These are phyloP conservation scores for Chalciporus piperatoides DNA, from an alignment of 1,284 basidiomycete species.

Conservation along the genomic window DNA sequence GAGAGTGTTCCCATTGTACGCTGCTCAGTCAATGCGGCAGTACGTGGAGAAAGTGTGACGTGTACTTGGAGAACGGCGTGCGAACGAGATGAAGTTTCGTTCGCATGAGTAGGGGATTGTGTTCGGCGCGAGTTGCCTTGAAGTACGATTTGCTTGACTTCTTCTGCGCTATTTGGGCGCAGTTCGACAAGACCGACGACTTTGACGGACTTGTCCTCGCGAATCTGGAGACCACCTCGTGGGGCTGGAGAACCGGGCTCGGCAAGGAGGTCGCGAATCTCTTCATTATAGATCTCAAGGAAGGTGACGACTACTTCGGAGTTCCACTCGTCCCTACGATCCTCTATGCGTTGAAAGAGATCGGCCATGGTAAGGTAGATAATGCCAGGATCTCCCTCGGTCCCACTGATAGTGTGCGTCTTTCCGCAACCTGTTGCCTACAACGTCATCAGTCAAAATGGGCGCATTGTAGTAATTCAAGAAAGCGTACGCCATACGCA, in stretches of 20 bases:
- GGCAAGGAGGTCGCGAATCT: slow-evolving; percentile 90
- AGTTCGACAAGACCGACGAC: slow-evolving; percentile 82
- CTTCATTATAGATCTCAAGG: slow-evolving; percentile 97
- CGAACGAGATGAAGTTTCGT: slow-evolving; percentile 92
- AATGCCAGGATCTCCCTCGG: slow-evolving; percentile 81
- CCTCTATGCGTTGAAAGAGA: slow-evolving; percentile 86
- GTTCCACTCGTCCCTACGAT: slow-evolving; percentile 76
- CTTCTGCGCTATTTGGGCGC: slow-evolving; percentile 76
- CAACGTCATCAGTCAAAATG: slow-evolving; percentile 18
- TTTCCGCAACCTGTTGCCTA: slow-evolving; percentile 98
- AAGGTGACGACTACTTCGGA: slow-evolving; percentile 89
- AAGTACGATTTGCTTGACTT: slow-evolving; percentile 90
- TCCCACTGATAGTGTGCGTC: slow-evolving; percentile 96
- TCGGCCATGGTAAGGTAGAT: slow-evolving; percentile 97
- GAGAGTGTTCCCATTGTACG: slow-evolving; percentile 85
- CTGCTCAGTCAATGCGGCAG: slow-evolving; percentile 75
- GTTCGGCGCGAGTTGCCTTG: slow-evolving; percentile 84
- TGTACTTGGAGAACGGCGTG: slow-evolving; percentile 96
- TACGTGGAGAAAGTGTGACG: slow-evolving; percentile 81
- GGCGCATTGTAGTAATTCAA: slow-evolving; percentile 2
- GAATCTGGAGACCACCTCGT: slow-evolving; percentile 83
- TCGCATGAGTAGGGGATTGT: slow-evolving; percentile 90
- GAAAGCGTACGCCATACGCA: slow-evolving; percentile 84
- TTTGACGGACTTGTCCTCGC: slow-evolving; percentile 90
- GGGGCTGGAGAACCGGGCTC: slow-evolving; percentile 65